phyloP scores from a whole-genome alignment of 2,329 filamentous ascomycete species.

The Fusarium napiforme region DNA sequence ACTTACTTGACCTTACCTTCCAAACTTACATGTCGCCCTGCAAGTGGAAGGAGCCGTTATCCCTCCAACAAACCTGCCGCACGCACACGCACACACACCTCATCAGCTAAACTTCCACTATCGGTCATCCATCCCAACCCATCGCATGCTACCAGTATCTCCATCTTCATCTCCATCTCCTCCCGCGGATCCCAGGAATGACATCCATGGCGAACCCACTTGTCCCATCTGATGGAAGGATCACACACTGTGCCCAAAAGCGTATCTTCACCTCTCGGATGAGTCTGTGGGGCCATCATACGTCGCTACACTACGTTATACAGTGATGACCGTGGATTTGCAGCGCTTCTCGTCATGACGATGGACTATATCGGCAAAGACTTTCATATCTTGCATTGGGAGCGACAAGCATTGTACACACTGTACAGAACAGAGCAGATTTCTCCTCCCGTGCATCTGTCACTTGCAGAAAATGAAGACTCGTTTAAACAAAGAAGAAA shows the following conservation, averaged over 20 bases:
- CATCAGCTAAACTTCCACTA: constrained; percentile 12
- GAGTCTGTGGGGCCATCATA: constrained; percentile 20
- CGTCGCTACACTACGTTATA: constrained; percentile 10
- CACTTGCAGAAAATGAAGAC: constrained; percentile 3
- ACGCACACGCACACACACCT: not conserved
- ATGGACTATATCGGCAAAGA: constrained; percentile 6
- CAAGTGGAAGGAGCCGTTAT: constrained; percentile 9
- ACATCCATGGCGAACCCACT: constrained; percentile 31
- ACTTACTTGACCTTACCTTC: not conserved
- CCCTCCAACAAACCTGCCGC: not conserved
- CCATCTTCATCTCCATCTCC: constrained; percentile 26
- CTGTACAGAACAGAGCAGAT: not conserved
- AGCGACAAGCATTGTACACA: not conserved
- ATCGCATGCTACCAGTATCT: constrained; percentile 6
- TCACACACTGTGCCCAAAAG: constrained; percentile 13
- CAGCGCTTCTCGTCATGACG: constrained; percentile 9
- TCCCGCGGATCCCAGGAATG: constrained; percentile 30
- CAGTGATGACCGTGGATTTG: constrained; percentile 2
- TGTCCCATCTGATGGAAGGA: constrained; percentile 6
- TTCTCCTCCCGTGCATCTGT: not conserved
- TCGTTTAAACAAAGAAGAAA: constrained; percentile 12
- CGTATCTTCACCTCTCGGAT: not conserved
- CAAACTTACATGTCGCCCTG: not conserved
- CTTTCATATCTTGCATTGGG: not conserved
- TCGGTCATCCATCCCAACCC: constrained; percentile 3